These are phyloP conservation scores for Penstemon barbatus DNA, from an alignment of 257 asterid species.

Conservation along the genomic window DNA sequence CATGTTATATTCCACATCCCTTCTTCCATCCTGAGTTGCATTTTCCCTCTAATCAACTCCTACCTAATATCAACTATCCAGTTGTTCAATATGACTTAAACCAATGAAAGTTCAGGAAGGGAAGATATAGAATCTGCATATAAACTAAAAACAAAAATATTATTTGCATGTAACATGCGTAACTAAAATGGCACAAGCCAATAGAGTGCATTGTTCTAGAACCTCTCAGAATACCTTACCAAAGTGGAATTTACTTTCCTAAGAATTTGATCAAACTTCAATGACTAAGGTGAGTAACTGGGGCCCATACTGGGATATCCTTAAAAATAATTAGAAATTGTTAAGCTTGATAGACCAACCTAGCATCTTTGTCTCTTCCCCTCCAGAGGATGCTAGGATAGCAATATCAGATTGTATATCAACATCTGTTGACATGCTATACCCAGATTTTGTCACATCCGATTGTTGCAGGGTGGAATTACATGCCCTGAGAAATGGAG, in stretches of 20 bases:
- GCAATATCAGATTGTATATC: slow-evolving; percentile 41
- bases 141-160: background rate
- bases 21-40: background rate
- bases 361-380: slow-evolving; percentile 45
- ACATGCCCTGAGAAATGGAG: slow-evolving; percentile 53
- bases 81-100: too few species aligned
- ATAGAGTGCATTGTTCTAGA: background rate
- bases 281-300: slow-evolving; percentile 2
- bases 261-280: slow-evolving; percentile 7
- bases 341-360: slow-evolving; percentile 53
- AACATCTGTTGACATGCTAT: slow-evolving; percentile 35
- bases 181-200: slow-evolving; percentile 8
- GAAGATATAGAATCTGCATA: background rate
- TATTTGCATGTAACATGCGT: background rate
- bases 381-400: slow-evolving; percentile 39
- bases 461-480: slow-evolving; percentile 42
- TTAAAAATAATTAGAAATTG: slow-evolving; percentile 17
- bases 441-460: slow-evolving; percentile 35
- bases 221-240: background rate
- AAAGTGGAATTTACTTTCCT: slow-evolving; percentile 7
- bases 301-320: slow-evolving; percentile 8
- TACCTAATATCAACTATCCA: background rate
- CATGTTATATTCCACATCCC: slow-evolving; percentile 8
- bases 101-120: too few species aligned
- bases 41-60: background rate